Conservation (phyloP, 2,329 filamentous ascomycete species). For the Sarocladium strictum region DNA sequence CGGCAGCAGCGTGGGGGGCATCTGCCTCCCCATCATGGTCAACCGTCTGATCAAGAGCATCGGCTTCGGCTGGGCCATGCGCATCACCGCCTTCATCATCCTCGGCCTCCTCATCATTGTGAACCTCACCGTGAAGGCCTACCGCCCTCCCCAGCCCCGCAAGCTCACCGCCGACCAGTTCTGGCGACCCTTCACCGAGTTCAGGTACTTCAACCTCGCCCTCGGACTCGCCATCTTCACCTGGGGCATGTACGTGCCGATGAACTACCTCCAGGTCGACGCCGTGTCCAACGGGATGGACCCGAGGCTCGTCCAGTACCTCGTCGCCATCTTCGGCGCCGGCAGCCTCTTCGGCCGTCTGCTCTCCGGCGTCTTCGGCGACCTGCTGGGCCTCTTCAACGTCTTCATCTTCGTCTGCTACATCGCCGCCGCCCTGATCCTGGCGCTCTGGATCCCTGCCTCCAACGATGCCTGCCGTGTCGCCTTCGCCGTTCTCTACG, state of each 20-base stretch:
- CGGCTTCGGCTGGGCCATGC: conserved; percentile 35
- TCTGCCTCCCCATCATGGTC: conserved; percentile 35
- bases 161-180: conserved; percentile 16
- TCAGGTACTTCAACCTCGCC: conserved; percentile 23
- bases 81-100: conserved; percentile 31
- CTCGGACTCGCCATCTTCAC: conserved; percentile 28
- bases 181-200: conserved; percentile 22
- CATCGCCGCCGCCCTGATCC: conserved; percentile 29
- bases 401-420: conserved; percentile 37
- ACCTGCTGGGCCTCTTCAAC: conserved; percentile 28
- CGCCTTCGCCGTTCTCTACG: conserved; percentile 54
- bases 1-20: conserved; percentile 48
- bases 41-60: conserved; percentile 19
- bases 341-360: conserved; percentile 37
- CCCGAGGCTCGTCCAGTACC: conserved; percentile 23
- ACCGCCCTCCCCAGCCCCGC: conserved; percentile 9
- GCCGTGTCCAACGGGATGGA: conserved; percentile 23
- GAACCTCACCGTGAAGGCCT: conserved; percentile 22
- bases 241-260: conserved; percentile 30
- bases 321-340: conserved; percentile 33
- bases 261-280: conserved; percentile 28
- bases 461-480: conserved; percentile 40
- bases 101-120: conserved; percentile 25
- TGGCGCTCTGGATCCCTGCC: conserved; percentile 34
- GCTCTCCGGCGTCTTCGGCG: conserved; percentile 32